Conservation (phyloP, 352 stramenopile species). For the Globisporangium radiosum region DNA sequence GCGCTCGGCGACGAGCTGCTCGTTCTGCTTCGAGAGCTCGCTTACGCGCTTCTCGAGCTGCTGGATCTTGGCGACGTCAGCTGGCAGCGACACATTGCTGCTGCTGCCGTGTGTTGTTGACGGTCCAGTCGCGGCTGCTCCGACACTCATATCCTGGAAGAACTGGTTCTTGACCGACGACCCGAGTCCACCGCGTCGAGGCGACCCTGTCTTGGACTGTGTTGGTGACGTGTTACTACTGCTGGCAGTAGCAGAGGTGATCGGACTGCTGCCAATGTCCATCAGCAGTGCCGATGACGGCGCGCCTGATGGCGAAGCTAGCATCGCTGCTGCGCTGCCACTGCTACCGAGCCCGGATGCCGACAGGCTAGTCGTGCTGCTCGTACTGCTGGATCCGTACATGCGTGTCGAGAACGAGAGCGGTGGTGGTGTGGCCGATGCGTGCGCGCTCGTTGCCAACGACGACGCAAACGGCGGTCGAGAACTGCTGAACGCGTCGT, state of each 20-base stretch:
- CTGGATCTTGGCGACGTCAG: conserved; percentile 18
- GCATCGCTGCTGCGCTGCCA: background rate
- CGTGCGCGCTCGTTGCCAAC: background rate
- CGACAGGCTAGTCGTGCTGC: background rate
- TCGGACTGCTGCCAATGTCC: too few species aligned
- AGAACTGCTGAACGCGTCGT: background rate
- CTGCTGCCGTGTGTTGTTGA: conserved; percentile 2
- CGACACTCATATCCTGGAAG: conserved; percentile 15
- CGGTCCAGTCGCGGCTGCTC: conserved; percentile 1
- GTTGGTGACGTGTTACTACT: conserved; percentile 1
- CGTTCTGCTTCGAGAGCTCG: conserved; percentile 21
- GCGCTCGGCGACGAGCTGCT: conserved; percentile 10
- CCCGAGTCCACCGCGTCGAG: conserved; percentile 6
- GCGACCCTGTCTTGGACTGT: conserved; percentile 4
- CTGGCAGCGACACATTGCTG: background rate
- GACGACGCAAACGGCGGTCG: background rate
- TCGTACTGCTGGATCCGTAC: conserved; percentile 2
- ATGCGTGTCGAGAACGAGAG: conserved; percentile 10
- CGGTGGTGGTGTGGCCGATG: too few species aligned
- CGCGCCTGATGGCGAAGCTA: too few species aligned
- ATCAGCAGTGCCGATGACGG: background rate
- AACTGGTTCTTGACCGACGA: conserved; percentile 22
- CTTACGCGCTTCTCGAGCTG: conserved; percentile 26
- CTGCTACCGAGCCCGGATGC: background rate
- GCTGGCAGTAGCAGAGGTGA: background rate